phyloP scores from a whole-genome alignment of 2,329 filamentous ascomycete genomes.

The Rhynchosporium agropyri region DNA sequence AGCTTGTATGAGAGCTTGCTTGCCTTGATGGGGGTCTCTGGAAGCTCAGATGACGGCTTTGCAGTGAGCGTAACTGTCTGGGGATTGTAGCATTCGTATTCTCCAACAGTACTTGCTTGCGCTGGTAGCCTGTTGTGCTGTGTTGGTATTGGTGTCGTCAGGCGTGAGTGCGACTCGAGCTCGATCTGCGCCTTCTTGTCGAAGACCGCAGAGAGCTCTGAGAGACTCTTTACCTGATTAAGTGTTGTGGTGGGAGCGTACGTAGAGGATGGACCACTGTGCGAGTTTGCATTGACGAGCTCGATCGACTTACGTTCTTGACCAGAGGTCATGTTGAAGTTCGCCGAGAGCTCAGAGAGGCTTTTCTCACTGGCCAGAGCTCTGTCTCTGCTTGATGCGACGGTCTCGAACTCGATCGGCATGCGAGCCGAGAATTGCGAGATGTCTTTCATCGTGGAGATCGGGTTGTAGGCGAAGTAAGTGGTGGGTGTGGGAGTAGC shows the following conservation, averaged over 20 bases:
- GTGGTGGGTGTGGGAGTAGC: background rate
- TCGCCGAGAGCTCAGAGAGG: background rate
- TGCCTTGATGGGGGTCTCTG: background rate
- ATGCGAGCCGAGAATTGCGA: background rate
- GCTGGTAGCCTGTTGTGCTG: background rate
- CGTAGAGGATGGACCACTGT: background rate
- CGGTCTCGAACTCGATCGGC: slow-evolving; percentile 1
- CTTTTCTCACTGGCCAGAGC: background rate
- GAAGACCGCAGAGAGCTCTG: slow-evolving; percentile 8
- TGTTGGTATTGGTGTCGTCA: background rate
- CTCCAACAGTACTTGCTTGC: background rate
- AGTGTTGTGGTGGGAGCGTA: background rate
- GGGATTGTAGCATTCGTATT: background rate
- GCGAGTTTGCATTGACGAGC: background rate
- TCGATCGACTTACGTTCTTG: background rate
- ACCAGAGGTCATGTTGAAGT: background rate
- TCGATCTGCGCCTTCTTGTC: background rate
- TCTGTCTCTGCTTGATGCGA: background rate
- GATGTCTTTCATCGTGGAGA: background rate
- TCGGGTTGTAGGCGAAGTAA: background rate
- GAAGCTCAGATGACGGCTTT: background rate
- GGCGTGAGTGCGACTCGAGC: slow-evolving; percentile 10
- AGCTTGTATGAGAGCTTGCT: slow-evolving; percentile 2
- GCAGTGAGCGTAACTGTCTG: background rate
- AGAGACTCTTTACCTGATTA: background rate